Evolutionary conservation across 352 stramenopile species (phyloP).

Genomic region (Peronospora belbahrii): DNA sequence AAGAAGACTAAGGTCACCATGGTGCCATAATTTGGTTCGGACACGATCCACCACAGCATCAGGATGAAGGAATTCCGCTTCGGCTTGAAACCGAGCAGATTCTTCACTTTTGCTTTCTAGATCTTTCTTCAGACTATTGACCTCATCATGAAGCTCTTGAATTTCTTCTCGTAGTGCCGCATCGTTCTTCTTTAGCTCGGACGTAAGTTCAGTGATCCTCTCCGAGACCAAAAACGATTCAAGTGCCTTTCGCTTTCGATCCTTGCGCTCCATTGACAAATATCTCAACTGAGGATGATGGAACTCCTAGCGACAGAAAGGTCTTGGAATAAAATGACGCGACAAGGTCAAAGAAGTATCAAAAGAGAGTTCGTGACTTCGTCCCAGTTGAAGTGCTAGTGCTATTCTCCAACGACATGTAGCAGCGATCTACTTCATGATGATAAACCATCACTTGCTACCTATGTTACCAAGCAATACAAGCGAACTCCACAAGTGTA

Average conservation of each 20-base stretch:
- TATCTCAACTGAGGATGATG: not conserved
- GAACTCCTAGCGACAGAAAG: not conserved
- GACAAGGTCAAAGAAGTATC: constrained; percentile 6
- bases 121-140: constrained; percentile 14
- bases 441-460: too few species aligned
- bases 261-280: constrained; percentile 17
- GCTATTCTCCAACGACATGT: too few species aligned
- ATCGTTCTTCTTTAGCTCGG: constrained; percentile 8
- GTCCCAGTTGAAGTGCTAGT: constrained; percentile 4
- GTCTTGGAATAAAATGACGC: constrained; percentile 1
- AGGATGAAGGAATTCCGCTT: constrained; percentile 14
- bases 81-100: not conserved
- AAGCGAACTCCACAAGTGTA: too few species aligned
- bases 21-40: constrained; percentile 19
- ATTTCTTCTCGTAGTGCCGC: constrained; percentile 9
- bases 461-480: too few species aligned
- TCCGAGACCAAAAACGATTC: constrained; percentile 12
- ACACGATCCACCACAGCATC: constrained; percentile 22
- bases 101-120: constrained; percentile 12
- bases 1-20: constrained; percentile 20
- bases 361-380: not conserved
- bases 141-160: constrained; percentile 6
- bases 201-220: constrained; percentile 14
- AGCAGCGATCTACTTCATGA: too few species aligned
- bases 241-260: constrained; percentile 17